These are phyloP conservation scores for Coemansia sp. DNA, from an alignment of 192 early-diverging fungal species.

Conservation along the genomic window DNA sequence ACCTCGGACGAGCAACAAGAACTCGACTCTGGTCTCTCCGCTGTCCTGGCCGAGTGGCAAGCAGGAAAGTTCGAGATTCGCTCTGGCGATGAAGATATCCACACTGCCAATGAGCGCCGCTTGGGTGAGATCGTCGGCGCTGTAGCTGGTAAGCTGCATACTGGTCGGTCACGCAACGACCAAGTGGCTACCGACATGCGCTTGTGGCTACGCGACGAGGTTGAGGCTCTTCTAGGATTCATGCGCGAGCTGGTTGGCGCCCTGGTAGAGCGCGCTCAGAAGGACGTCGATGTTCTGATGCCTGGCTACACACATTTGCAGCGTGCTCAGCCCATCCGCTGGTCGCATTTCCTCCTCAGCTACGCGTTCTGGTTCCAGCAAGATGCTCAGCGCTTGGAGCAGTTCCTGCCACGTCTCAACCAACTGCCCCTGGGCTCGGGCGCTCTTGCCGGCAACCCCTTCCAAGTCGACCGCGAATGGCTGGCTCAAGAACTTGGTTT, in stretches of 20 bases:
- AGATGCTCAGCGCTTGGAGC: slow-evolving; percentile 81
- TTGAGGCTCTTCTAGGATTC: slow-evolving; percentile 59
- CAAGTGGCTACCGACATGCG: slow-evolving; percentile 99
- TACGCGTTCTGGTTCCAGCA: slow-evolving; percentile 91
- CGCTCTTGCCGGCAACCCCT: slow-evolving; percentile 96
- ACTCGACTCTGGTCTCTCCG: slow-evolving; percentile 73
- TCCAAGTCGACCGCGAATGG: slow-evolving; percentile 91
- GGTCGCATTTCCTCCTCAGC: slow-evolving; percentile 88
- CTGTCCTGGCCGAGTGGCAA: slow-evolving; percentile 84
- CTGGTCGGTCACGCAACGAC: slow-evolving; percentile 93
- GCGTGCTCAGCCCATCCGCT: slow-evolving; percentile 97
- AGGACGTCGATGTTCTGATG: slow-evolving; percentile 94
- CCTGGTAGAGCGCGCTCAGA: slow-evolving; percentile 75
- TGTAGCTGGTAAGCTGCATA: slow-evolving; percentile 96
- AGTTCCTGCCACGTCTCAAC: slow-evolving; percentile 80
- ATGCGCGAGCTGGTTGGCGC: slow-evolving; percentile 78
- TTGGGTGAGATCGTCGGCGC: slow-evolving; percentile 89
- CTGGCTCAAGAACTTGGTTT: slow-evolving; percentile 91
- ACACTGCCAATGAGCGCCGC: slow-evolving; percentile 97
- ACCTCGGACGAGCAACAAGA: slow-evolving; percentile 69
- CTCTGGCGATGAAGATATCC: slow-evolving; percentile 95
- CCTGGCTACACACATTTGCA: slow-evolving; percentile 99
- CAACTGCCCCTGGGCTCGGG: slow-evolving; percentile 89
- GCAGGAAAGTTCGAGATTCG: slow-evolving; percentile 66
- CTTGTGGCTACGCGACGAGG: slow-evolving; percentile 88